Base-by-base conservation (phyloP, 2,329 filamentous ascomycete species). In the Sporothrix inflata region DNA sequence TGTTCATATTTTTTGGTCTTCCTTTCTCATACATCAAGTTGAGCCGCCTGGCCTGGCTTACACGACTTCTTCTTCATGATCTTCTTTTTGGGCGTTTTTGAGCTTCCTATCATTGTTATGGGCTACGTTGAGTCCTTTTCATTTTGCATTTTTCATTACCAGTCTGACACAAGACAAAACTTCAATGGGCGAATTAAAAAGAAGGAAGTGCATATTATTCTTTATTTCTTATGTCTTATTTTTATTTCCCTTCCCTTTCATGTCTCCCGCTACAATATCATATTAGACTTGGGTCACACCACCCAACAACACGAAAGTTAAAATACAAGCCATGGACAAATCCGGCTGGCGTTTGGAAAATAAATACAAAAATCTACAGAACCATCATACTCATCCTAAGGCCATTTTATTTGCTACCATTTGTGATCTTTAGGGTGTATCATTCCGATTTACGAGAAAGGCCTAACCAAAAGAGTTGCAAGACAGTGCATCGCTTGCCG, bases 251-350 rank as follows among this genome's bases (percentile, higher is more conserved):
- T 27, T 8, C 45, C 57, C 30, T 14, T 45, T 38, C 6, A 19
- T 57, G 67, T 65, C 38, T 65, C 14, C 57, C n/a, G 16, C 34
- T 45, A 45, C 45, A 67, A 9, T 53, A 49, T 49, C 45, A 67
- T 51, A 51, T 34, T 67, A 51, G 65, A 67, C 45, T 53, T 51
- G 45, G 63, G 42, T 67, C 65, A 67, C 65, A 67, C 65, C 65
- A 66, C 63, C 40, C 65, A 38, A 21, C 19, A 14, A 45, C 45
- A 51, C 65, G 45, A 66, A 66, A 67, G 45, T 40, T 24, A 51
- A 51, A 49, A 51, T 38, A 67, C 63, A 24, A 49, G 24, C 27
- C 42, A 49, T 3, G 63, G 42, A 30, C 14, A 47, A 4, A 49
- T n/a, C 14, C 21, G 45, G 66, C 66, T 55, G 66, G 66, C 49